Evolutionary conservation across 768 basidiomycete species (phyloP), one percentile per base, ranked within the genome.

Genomic region (Hypholoma fasciculare): DNA sequence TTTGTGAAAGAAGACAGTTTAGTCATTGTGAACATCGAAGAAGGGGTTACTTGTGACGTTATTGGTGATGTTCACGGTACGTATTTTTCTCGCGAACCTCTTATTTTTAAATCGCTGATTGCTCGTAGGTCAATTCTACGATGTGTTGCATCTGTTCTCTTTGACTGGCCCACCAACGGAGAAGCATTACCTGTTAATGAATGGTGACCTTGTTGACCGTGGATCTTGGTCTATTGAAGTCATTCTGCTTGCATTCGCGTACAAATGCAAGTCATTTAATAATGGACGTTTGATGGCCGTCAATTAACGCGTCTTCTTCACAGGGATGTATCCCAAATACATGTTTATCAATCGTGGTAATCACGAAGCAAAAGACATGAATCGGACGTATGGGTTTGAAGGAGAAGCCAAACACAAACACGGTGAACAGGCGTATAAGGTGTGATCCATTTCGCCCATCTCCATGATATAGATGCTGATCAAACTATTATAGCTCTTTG

Each of bases 341-440:
- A 92, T 98, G 81, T 96, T 83, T 72, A 85, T 99, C 69, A 98
- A 99, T 71, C 85, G 96, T 62, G 96, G 96, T 16, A 98, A 98
- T 74, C 96, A 98, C 68, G 94, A 96, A 75, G 88, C 94, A 59
- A 92, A 92, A 71, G 95, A 98, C 47, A 98, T 99, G 97, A 99
- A 99, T 73, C 78, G 89, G 49, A 84, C 88, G 19, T 95, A 96
- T 71, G 94, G 94, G 1, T 96, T 96, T 67, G 94, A 96, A 72
- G 95, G 96, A 40, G 97, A 99, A 76, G 90, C 87, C 30, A 96
- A 96, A 68, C 90, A 96, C 67, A 98, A 99, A 71, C 94, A 96
- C 64, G 95, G 95, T 27, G 95, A 97, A 67, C 88, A 94, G 70
- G 89, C 93, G 0, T 98, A 96, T 78, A 95, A 94, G 82, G 92